phyloP scores from a whole-genome alignment of 805 yeast genomes.

The Suhomyces tanzawaensis region DNA sequence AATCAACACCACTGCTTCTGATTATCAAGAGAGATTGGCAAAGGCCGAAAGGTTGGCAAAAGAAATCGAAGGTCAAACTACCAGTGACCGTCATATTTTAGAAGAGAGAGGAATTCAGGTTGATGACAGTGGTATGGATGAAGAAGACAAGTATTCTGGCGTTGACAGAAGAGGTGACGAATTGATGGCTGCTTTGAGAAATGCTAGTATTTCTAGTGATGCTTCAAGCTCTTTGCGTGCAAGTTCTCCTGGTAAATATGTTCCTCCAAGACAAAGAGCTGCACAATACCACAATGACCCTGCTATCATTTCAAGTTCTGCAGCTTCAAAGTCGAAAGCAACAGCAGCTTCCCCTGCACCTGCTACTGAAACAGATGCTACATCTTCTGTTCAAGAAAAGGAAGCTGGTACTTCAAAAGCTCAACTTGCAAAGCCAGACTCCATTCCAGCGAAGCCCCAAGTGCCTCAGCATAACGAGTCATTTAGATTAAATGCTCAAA shows the following conservation, averaged over 20 bases:
- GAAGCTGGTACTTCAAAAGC: neutral
- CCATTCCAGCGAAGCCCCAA: constrained; percentile 33
- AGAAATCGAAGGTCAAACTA: constrained; percentile 73
- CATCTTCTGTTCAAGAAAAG: constrained; percentile 1
- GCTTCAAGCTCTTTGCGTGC: constrained; percentile 3
- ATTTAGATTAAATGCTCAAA: constrained; percentile 48
- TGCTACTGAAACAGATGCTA: constrained; percentile 7
- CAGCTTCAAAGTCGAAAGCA: constrained; percentile 18
- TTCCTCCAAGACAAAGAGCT: constrained; percentile 56
- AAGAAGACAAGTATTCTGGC: constrained; percentile 95
- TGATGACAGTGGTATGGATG: constrained; percentile 87
- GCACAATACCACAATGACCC: constrained; percentile 59
- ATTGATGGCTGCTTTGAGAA: constrained; percentile 46
- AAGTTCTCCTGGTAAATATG: constrained; percentile 41
- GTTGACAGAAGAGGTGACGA: constrained; percentile 64
- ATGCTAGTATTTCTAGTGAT: constrained; percentile 23
- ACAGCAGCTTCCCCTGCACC: neutral
- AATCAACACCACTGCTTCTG: constrained; percentile 67
- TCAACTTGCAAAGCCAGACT: constrained; percentile 21
- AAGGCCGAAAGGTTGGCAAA: constrained; percentile 77
- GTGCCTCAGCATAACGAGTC: constrained; percentile 31
- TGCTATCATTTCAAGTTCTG: constrained; percentile 59
- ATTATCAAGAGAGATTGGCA: constrained; percentile 58
- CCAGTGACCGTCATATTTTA: constrained; percentile 77
- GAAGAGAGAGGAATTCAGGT: constrained; percentile 83